These are phyloP conservation scores for Ajuga reptans DNA, from an alignment of 305 asterid genomes.

Conservation along the genomic window DNA sequence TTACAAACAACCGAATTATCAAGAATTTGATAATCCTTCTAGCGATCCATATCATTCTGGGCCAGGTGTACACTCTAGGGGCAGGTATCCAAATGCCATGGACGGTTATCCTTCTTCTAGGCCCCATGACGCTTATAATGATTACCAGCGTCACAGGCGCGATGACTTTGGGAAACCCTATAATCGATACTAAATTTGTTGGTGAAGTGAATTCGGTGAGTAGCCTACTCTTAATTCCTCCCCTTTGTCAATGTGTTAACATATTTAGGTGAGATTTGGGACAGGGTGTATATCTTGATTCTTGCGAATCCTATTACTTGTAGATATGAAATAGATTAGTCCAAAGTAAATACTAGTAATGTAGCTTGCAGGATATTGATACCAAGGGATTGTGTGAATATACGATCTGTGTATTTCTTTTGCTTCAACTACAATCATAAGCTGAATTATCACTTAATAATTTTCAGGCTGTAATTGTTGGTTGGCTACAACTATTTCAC, in stretches of 20 bases:
- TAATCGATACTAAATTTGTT: slow-evolving; percentile 52
- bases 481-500: slow-evolving; percentile 31
- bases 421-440: slow-evolving; percentile 19
- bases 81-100: slow-evolving; percentile 49
- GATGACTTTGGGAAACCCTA: slow-evolving; percentile 61
- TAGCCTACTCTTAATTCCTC: slow-evolving; percentile 27
- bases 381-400: slow-evolving; percentile 3
- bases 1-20: slow-evolving; percentile 44
- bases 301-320: slow-evolving; percentile 2
- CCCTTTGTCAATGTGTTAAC: slow-evolving; percentile 2
- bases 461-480: slow-evolving; percentile 54
- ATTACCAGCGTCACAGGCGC: slow-evolving; percentile 65
- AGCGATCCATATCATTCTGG: slow-evolving; percentile 51
- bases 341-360: slow-evolving; percentile 2
- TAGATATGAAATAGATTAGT: slow-evolving; percentile 15
- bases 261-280: slow-evolving; percentile 11
- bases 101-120: slow-evolving; percentile 62
- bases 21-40: slow-evolving; percentile 41
- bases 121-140: slow-evolving; percentile 46
- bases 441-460: slow-evolving; percentile 39
- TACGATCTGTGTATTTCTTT: slow-evolving; percentile 23
- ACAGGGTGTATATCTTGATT: not conserved
- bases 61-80: slow-evolving; percentile 49
- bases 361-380: not conserved
- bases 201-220: slow-evolving; percentile 53